Evolutionary conservation across 768 basidiomycete genomes (phyloP), one percentile per base, ranked within the genome.

Genomic region (Dioszegia crocea): DNA sequence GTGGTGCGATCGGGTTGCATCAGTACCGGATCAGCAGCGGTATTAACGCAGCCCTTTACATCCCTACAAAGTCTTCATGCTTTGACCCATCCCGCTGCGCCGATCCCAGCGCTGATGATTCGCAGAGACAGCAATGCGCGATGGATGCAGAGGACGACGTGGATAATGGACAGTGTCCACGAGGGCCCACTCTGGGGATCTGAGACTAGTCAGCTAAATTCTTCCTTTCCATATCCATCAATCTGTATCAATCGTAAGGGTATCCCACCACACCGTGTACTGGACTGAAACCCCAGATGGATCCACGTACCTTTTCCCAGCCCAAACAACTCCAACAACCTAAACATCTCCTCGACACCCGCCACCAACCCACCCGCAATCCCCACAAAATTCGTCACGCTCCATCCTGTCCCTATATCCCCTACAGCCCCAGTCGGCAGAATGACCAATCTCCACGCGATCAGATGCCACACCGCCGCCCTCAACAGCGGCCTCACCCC

Each of bases 181-280:
- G 40, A 23, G 9, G 54, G 54, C 12, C 54, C 54, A 19, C 23
- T 44, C 31, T 55, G 54, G 4, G 54, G 54, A 55, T 55, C 54
- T 55, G 23, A 10, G 6, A 10, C 5, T 5, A 10, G 40, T 54
- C 40, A 54, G 52, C 52, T 41, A 5, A 4, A 26, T 3, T 9
- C 36, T 9, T 4, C 10, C 8, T 11, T 12, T 21, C 41, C 9
- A 43, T 11, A 8, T 43, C 41, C 6, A 6, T n/a, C 19, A 43
- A 43, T 10, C 9, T 11, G 6, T 21, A n/a, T n/a, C n/a, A n/a
- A n/a, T n/a, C n/a, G n/a, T n/a, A n/a, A n/a, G n/a, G n/a, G n/a
- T n/a, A n/a, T n/a, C n/a, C n/a, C n/a, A n/a, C n/a, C n/a, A n/a
- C n/a, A n/a, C n/a, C n/a, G n/a, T n/a, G n/a, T n/a, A n/a, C n/a